A percentile compares a stretch with the other conserved stretches of the same genome.
Evolutionary conservation across 2,329 filamentous ascomycete genomes (phyloP).

Genomic region (Exophiala mesophila): DNA sequence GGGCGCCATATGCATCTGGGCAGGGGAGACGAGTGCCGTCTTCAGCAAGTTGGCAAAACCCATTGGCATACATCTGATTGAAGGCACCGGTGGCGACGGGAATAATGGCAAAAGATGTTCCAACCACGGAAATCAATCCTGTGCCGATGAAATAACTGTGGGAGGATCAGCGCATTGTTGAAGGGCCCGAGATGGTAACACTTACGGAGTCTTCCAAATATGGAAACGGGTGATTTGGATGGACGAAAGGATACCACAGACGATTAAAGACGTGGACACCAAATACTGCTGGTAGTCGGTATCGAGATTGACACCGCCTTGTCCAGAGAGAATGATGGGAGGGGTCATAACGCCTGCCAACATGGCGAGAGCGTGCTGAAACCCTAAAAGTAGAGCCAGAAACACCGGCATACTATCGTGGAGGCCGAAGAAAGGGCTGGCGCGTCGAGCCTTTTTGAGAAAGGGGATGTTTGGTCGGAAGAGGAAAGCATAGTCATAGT

Average conservation of each 20-base stretch:
- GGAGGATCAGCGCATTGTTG: too few species aligned
- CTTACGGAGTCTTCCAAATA: conserved; percentile 51
- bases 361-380: conserved; percentile 68
- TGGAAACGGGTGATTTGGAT: conserved; percentile 65
- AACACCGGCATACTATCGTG: conserved; percentile 64
- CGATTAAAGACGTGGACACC: conserved; percentile 64
- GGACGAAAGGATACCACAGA: conserved; percentile 59
- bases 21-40: conserved; percentile 58
- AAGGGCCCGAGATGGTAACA: too few species aligned
- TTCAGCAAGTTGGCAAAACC: conserved; percentile 55
- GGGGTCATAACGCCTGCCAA: conserved; percentile 58
- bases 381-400: conserved; percentile 60
- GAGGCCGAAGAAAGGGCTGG: conserved; percentile 66
- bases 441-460: conserved; percentile 56
- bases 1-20: conserved; percentile 61
- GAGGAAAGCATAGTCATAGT: conserved; percentile 86
- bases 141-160: conserved; percentile 57
- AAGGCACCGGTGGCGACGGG: conserved; percentile 60
- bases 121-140: conserved; percentile 63
- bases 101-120: conserved; percentile 63
- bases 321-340: conserved; percentile 57
- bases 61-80: conserved; percentile 59
- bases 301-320: conserved; percentile 54
- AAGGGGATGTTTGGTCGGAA: conserved; percentile 81
- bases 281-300: conserved; percentile 56